These are phyloP conservation scores for Ophiostoma himal-ulmi DNA, from an alignment of 2,329 filamentous ascomycete genomes.

Conservation along the genomic window DNA sequence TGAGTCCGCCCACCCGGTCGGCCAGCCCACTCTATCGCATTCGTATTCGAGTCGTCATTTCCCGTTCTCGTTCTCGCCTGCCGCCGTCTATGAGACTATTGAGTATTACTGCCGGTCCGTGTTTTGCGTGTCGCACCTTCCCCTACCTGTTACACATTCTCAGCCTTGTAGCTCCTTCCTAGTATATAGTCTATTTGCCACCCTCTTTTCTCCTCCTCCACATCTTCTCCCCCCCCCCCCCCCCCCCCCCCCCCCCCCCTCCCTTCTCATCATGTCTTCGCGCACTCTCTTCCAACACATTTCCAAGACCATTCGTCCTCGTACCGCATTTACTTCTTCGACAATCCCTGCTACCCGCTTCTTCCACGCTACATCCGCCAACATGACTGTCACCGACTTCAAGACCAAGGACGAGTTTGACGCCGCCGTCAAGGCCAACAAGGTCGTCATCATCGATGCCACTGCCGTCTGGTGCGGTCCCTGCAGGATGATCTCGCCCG, in stretches of 20 bases:
- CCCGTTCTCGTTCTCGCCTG: background rate
- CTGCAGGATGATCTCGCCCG: conserved; percentile 83
- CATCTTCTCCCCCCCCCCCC: too few species aligned
- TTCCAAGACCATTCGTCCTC: background rate
- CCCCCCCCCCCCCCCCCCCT: too few species aligned
- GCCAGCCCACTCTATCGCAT: background rate
- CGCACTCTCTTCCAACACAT: conserved; percentile 1
- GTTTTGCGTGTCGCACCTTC: conserved; percentile 6
- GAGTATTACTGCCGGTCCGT: background rate
- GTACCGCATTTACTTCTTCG: background rate
- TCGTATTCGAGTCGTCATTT: background rate
- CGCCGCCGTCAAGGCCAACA: conserved; percentile 36
- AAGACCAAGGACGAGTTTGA: conserved; percentile 30
- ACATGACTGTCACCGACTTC: conserved; percentile 24
- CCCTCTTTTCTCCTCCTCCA: conserved; percentile 6
- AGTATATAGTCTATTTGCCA: background rate
- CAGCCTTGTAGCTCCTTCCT: conserved; percentile 12
- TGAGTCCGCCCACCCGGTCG: background rate
- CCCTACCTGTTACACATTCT: conserved; percentile 3
- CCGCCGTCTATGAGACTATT: background rate
- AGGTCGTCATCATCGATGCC: conserved; percentile 72
- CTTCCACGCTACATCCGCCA: conserved; percentile 24
- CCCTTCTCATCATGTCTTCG: background rate
- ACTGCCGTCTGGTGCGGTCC: conserved; percentile 91
- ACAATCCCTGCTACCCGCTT: background rate